Base-by-base conservation (phyloP, 2,329 filamentous ascomycete species). In the Pseudogymnoascus pannorum region DNA sequence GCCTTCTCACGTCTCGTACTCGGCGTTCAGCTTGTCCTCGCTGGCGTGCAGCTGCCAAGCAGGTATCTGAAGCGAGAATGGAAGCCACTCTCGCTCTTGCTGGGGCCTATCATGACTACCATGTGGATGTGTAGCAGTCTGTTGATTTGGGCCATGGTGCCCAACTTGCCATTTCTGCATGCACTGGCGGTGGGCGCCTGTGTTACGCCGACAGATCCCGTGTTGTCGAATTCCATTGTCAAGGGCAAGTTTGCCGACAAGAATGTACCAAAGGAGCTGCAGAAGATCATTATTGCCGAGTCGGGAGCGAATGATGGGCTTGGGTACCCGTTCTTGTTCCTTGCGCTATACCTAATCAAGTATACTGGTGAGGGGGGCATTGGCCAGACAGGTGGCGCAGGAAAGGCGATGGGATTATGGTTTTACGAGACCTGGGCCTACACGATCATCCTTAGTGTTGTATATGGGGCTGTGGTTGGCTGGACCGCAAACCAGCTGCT, bases 221-320 rank as follows among this genome's bases (percentile, higher is more conserved):
- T 96, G 2, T 75, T 96, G 38, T 92, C 88, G n/a, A 92, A 92
- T 64, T 89, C 88, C 1, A 94, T 96, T 59, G 89, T 95, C 58
- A 95, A 95, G 76, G 91, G 91, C 35, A 91, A 88, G 67, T 96
- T 95, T 70, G 92, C 91, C 1, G 91, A 96, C 69, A 87, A 91
- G 67, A 92, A 96, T 70, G 87, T 96, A 20, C 90, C 91, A 0
- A 85, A 84, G 61, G 82, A 86, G 16, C 77, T 96, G 57, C 90
- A 94, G 75, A 84, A 87, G 64, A 89, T 91, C 67, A 88, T 90
- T 69, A 82, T 87, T 38, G 87, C 64, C 14, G 91, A 96, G 75
- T 91, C 88, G 0, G 91, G 91, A 1, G 88, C 89, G 2, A 96
- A 95, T 68, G 91, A 95, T 73, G 91, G 91, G 6, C 0, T 78